Percentiles rank a stretch among this genome's conserved stretches.
These are phyloP conservation scores for Morella rubra DNA, from an alignment of 306 rosid species.

Conservation along the genomic window DNA sequence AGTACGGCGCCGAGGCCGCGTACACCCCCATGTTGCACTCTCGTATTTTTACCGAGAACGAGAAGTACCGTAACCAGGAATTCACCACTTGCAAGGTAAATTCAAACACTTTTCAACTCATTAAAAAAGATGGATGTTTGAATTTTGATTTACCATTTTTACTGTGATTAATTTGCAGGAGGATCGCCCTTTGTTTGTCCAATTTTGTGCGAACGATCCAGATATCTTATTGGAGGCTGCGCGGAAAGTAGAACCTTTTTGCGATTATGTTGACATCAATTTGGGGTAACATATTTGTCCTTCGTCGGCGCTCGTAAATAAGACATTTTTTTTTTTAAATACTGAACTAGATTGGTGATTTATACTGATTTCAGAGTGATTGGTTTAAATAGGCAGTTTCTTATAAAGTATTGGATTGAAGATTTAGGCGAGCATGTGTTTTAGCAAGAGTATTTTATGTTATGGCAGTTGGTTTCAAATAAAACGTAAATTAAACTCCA, in stretches of 20 bases:
- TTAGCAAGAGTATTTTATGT: too few species aligned
- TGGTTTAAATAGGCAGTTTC: too few species aligned
- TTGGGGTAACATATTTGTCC: slow-evolving; percentile 59
- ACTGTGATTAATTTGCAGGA: slow-evolving; percentile 33
- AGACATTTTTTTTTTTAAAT: too few species aligned
- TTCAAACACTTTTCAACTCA: background rate
- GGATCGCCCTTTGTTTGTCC: slow-evolving; percentile 91
- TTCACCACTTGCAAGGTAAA: slow-evolving; percentile 81
- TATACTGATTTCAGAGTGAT: too few species aligned
- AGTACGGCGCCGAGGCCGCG: slow-evolving; percentile 74
- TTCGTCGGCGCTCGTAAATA: background rate
- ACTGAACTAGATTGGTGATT: too few species aligned
- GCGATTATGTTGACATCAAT: slow-evolving; percentile 93
- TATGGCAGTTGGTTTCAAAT: background rate
- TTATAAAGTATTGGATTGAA: too few species aligned
- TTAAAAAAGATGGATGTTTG: too few species aligned
- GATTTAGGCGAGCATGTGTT: background rate
- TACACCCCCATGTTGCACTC: slow-evolving; percentile 67
- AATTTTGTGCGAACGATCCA: slow-evolving; percentile 93
- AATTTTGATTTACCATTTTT: background rate
- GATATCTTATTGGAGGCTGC: slow-evolving; percentile 80
- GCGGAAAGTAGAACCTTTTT: slow-evolving; percentile 65
- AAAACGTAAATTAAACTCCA: background rate
- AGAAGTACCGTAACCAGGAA: slow-evolving; percentile 76
- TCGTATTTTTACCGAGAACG: slow-evolving; percentile 60